phyloP scores from a whole-genome alignment of 1,284 basidiomycete species.

The Ustilago shanxiensis region DNA sequence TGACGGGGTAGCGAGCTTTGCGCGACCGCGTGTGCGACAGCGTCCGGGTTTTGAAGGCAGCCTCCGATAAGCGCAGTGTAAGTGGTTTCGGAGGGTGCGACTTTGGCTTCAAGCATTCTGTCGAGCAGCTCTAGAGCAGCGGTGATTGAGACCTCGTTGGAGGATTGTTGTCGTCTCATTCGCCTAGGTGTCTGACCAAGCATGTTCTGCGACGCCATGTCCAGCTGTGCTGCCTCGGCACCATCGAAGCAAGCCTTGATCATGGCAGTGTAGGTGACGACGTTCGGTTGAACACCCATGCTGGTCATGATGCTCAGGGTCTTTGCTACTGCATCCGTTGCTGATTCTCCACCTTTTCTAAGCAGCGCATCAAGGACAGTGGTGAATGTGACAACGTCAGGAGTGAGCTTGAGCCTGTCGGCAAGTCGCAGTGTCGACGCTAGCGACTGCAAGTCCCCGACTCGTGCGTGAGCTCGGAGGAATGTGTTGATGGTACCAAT shows the following conservation, averaged over 20 bases:
- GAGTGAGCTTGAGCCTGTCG: conserved; percentile 33
- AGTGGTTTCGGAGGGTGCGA: conserved; percentile 55
- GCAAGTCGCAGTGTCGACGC: conserved; percentile 47
- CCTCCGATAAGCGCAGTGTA: conserved; percentile 55
- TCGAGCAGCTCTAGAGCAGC: conserved; percentile 58
- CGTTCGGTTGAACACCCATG: conserved; percentile 54
- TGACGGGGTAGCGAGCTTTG: conserved; percentile 15
- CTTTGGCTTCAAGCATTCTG: conserved; percentile 54
- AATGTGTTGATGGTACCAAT: conserved; percentile 63
- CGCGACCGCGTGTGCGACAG: conserved; percentile 29
- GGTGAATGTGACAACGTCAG: conserved; percentile 64
- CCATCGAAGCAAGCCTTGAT: conserved; percentile 61
- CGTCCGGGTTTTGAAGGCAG: conserved; percentile 35
- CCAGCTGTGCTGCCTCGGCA: conserved; percentile 35
- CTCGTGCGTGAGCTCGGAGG: conserved; percentile 52
- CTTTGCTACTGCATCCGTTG: conserved; percentile 36
- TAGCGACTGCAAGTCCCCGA: conserved; percentile 40
- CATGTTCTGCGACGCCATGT: conserved; percentile 24
- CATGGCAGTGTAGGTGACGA: conserved; percentile 61
- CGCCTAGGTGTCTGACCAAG: conserved; percentile 11
- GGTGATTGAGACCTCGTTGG: conserved; percentile 33
- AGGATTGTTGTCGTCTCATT: not conserved
- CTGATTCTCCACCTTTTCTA: conserved; percentile 46
- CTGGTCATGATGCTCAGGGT: conserved; percentile 56
- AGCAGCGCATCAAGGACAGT: conserved; percentile 62